Base-by-base conservation (phyloP, 2,329 filamentous ascomycete species). In the Berkeleyomyces basicola region DNA sequence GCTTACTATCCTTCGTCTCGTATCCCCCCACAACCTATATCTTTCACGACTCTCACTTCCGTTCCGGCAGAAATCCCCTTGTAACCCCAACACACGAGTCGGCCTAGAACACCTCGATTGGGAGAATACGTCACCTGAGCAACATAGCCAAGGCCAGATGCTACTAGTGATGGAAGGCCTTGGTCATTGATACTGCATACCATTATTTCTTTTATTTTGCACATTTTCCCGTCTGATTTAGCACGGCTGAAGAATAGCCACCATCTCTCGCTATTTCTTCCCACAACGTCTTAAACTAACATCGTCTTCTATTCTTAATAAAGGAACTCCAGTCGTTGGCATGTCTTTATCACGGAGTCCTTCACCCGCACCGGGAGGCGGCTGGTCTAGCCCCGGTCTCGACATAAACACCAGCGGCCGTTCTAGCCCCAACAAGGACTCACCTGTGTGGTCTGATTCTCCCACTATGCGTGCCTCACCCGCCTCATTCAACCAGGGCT, bases 281-380 rank as follows among this genome's bases (percentile, higher is more conserved):
- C 6, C 9, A 47, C 36, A 31, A 4, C 43, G 6, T 47, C 7
- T 10, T 42, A 51, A 55, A 63, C 62, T 63, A 63, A 63, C 62
- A 5, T 37, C 31, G 2, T n/a, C 36, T 39, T 7, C 47, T 47
- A 59, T 62, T 33, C 39, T 53, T 42, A 11, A 46, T 31, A 64
- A 72, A 81, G 78, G 81, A 70, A 84, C 79, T 60, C 79, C 82
- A 51, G 78, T 75, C 68, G 70, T 74, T 67, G 74, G 76, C 69
- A 96, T 96, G 91, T 88, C 88, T 68, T 76, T 92, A 66, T 93
- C 90, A 68, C 84, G 90, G 74, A 95, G 89, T 71, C 89, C 91
- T 59, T 96, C 90, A 63, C 92, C 91, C 66, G 81, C 84, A 66
- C 86, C 84, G 66, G 87, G 87, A 69, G 90, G 89, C 71, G 90